Percentiles rank a stretch among this genome's conserved stretches.
These are phyloP conservation scores for Xylaria sp. DNA, from an alignment of 2,329 filamentous ascomycete genomes.

Conservation along the genomic window DNA sequence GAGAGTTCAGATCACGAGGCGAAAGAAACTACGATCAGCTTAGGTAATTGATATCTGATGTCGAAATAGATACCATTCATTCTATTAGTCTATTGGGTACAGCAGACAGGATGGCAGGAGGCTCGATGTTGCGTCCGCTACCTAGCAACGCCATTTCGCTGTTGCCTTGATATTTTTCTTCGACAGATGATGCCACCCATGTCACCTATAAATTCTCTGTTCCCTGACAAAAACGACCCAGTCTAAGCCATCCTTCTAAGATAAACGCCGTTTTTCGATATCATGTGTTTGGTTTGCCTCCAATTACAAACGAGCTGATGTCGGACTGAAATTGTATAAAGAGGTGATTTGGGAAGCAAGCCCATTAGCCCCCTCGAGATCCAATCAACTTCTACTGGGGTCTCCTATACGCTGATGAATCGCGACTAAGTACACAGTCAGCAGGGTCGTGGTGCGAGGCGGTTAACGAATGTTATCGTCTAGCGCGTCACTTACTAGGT, in stretches of 20 bases:
- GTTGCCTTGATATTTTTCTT: not conserved
- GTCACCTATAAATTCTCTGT: not conserved
- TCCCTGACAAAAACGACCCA: not conserved
- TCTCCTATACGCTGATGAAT: not conserved
- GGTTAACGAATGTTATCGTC: not conserved
- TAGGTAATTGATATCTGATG: not conserved
- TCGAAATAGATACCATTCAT: not conserved
- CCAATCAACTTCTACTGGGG: not conserved
- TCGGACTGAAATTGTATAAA: not conserved
- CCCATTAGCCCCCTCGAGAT: not conserved
- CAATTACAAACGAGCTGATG: not conserved
- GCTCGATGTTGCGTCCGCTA: not conserved
- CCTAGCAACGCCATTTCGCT: constrained; percentile 18
- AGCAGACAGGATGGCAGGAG: not conserved
- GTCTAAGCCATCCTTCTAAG: constrained; percentile 4
- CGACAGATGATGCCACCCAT: not conserved
- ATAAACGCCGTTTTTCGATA: constrained; percentile 15
- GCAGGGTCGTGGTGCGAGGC: not conserved
- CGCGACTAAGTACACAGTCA: constrained; percentile 8
- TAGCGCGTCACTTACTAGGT: constrained; percentile 28
- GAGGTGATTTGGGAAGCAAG: not conserved
- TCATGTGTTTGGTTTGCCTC: not conserved
- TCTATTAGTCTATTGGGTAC: constrained; percentile 17
- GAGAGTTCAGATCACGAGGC: constrained; percentile 19
- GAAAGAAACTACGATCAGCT: not conserved